These are phyloP conservation scores for Moniliella sp. DNA, from an alignment of 1,284 basidiomycete genomes.

Conservation along the genomic window DNA sequence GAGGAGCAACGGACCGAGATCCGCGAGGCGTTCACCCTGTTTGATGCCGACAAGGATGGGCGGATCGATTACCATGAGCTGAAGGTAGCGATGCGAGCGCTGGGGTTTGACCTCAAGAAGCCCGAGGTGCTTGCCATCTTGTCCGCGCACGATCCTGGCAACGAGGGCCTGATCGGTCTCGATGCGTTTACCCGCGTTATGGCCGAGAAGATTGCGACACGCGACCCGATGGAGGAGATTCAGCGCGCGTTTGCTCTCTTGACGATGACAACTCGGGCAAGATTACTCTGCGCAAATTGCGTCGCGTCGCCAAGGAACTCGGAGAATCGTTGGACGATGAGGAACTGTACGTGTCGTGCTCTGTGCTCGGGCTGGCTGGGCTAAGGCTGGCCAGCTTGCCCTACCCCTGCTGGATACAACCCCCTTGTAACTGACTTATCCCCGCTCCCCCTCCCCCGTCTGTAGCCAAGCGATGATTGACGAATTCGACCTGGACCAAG, in stretches of 20 bases:
- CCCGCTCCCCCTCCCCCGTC: background rate
- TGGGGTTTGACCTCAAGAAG: constrained; percentile 95
- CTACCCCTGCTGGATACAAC: too few species aligned
- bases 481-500: constrained; percentile 95
- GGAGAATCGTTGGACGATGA: constrained; percentile 88
- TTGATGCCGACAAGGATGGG: constrained; percentile 97
- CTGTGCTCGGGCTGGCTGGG: too few species aligned
- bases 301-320: constrained; percentile 85
- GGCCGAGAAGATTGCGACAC: constrained; percentile 72
- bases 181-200: constrained; percentile 85
- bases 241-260: constrained; percentile 83
- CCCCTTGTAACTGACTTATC: too few species aligned
- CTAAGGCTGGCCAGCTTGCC: too few species aligned
- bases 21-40: constrained; percentile 93
- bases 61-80: constrained; percentile 66
- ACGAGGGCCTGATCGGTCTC: constrained; percentile 76
- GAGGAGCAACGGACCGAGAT: constrained; percentile 94
- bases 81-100: constrained; percentile 89
- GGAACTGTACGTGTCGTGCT: too few species aligned
- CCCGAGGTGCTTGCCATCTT: constrained; percentile 87
- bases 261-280: constrained; percentile 89
- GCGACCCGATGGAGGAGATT: constrained; percentile 91
- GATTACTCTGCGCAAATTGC: constrained; percentile 71
- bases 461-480: constrained; percentile 96
- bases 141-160: constrained; percentile 70